Evolutionary conservation across 2,329 filamentous ascomycete genomes (phyloP), one percentile per base, ranked within the genome.

Genomic region (Aspergillus awamori): DNA sequence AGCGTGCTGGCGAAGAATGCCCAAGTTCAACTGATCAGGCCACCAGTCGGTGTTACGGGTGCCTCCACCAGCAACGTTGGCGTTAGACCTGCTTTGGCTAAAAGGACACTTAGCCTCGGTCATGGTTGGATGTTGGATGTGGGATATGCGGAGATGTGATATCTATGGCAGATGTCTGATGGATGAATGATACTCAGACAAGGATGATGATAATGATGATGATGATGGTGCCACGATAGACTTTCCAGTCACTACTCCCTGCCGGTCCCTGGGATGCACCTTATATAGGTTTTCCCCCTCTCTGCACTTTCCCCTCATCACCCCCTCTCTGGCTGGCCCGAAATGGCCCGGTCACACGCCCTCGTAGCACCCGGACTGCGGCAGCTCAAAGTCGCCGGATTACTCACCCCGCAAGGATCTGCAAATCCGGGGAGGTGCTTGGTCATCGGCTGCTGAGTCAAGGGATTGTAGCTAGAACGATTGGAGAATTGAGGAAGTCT

Each of bases 1-100:
- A 38, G 83, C 86, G 74, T 91, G 85, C 78, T 92, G 90, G 72
- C 90, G 89, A 57, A 93, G 85, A 70, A 92, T 87, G 79, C 89
- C 87, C 67, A 91, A 81, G 71, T 81, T 85, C 65, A 93, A 78
- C 69, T 84, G 79, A 60, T 87, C 83, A 57, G 90, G 90, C 90
- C 90, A 93, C 87, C 89, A 92, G 81, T 93, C 88, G 58, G 69
- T 72, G 80, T 88, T 91, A 63, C 81, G 80, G 69, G 88, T 90
- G 70, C 90, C 90, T 69, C 85, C 85, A 67, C 88, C 89, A 60
- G 69, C 77, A 49, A 77, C 66, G 62, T 78, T 78, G 74, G 72
- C 67, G 8, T 55, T 41, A 11, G 53, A 43, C 22, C 41, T 22
- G 20, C 41, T n/a, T 33, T 47, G 26, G 26, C 24, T 26, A 13